Evolutionary conservation across 768 basidiomycete genomes (phyloP), one percentile per base, ranked within the genome.

Genomic region (Boletellus ananiceps): DNA sequence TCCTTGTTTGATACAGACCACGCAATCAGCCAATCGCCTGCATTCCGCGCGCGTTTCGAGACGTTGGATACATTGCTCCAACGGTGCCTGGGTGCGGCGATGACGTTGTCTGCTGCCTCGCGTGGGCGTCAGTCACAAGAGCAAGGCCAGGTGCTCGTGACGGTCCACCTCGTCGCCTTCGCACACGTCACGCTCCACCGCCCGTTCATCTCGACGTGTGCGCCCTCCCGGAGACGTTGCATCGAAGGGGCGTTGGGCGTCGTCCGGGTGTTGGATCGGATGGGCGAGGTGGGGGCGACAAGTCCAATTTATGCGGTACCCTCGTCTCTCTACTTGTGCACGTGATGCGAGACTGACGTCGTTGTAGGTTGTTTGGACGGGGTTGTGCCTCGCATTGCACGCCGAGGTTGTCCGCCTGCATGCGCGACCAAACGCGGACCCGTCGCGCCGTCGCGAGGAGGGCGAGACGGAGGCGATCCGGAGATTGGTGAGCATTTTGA

Each of bases 21-120:
- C 58, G 60, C 69, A 8, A 62, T 67, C 37, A 61, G 70, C 27
- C 78, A 80, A 48, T 66, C 69, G 23, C 62, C 73, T 47, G 64
- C 70, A 4, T 78, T 78, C 47, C 67, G 67, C 21, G 61, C 66
- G 13, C 71, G 73, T 7, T 79, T 81, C 18, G 68, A 67, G 36
- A 72, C 71, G 2, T 62, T 80, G 47, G 74, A 78, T 51, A 59
- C 66, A 29, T 68, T 80, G 40, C 74, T 81, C 33, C 73, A 75
- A 5, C 58, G 59, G 2, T 61, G 50, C 35, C 42, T 52, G 21
- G 46, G 14, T 38, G 50, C 46, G 34, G 61, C 49, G 31, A 45
- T 62, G 32, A 19, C 42, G 6, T 16, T 47, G 21, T 29, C 46
- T 5, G 51, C 37, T 8, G 14, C 9, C 14, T n/a, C 16, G 11